phyloP scores from a whole-genome alignment of 2,329 filamentous ascomycete species.

The Fusarium euwallaceae region DNA sequence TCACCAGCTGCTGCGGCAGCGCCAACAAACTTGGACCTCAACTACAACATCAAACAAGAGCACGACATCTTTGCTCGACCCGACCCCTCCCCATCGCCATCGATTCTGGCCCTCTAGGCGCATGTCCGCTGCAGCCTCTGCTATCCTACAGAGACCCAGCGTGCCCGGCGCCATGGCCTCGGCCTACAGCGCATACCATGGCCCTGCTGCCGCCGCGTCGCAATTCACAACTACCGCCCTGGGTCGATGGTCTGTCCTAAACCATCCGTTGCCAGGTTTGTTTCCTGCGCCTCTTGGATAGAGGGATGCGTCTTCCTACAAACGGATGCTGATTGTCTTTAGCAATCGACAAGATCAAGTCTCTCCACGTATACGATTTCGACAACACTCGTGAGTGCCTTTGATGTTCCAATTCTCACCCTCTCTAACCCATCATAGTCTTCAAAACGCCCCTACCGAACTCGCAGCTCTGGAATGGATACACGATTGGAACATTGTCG shows the following conservation, averaged over 20 bases:
- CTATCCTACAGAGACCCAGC: conserved; percentile 40
- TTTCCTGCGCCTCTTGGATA: neutral
- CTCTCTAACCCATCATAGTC: conserved; percentile 63
- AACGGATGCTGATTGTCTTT: conserved; percentile 17
- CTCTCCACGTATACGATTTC: conserved; percentile 96
- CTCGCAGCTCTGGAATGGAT: conserved; percentile 84
- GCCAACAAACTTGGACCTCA: conserved; percentile 37
- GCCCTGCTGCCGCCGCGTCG: conserved; percentile 48
- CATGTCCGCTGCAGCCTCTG: conserved; percentile 44
- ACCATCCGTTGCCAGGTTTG: conserved; percentile 77
- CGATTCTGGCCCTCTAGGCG: conserved; percentile 14
- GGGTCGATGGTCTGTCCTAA: conserved; percentile 85
- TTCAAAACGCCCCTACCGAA: conserved; percentile 95
- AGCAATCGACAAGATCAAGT: conserved; percentile 77
- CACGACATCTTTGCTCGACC: neutral
- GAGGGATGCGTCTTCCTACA: conserved; percentile 18
- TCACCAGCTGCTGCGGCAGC: conserved; percentile 5
- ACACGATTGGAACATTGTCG: conserved; percentile 82
- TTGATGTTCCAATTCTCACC: neutral
- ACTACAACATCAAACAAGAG: conserved; percentile 34
- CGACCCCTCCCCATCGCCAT: neutral
- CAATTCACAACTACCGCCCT: conserved; percentile 77
- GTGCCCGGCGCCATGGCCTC: conserved; percentile 55
- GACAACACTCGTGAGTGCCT: conserved; percentile 85
- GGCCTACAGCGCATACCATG: conserved; percentile 55